phyloP scores from a whole-genome alignment of 305 asterid species.

The Plantago lanceolata region DNA sequence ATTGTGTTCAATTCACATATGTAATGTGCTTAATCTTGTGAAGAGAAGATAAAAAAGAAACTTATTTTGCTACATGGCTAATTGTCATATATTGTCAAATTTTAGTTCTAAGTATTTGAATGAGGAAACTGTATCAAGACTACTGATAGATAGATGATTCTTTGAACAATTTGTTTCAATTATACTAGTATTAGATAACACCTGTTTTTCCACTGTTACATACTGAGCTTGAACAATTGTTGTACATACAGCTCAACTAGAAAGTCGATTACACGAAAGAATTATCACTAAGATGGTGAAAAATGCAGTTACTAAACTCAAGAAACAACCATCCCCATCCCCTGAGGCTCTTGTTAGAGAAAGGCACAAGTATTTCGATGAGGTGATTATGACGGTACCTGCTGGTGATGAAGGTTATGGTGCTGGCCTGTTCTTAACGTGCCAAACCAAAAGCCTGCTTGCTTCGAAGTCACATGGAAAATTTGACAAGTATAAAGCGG shows the following conservation, averaged over 20 bases:
- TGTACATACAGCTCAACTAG: conserved; percentile 18
- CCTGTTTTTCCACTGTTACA: conserved; percentile 6
- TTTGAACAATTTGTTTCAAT: too few relatives aligned
- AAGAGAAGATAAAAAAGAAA: background rate
- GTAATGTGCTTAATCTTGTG: conserved; percentile 5
- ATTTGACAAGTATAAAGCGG: conserved; percentile 47
- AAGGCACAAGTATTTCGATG: conserved; percentile 79
- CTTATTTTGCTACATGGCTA: too few relatives aligned
- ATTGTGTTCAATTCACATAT: background rate
- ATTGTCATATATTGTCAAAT: too few relatives aligned
- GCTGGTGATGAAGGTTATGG: conserved; percentile 97
- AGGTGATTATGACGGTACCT: conserved; percentile 69
- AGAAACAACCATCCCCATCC: conserved; percentile 45
- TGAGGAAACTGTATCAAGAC: too few relatives aligned
- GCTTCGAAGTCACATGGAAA: conserved; percentile 51
- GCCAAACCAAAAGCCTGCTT: conserved; percentile 45
- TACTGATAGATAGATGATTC: too few relatives aligned
- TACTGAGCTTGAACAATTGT: background rate
- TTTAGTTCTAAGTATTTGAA: too few relatives aligned
- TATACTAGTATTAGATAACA: background rate
- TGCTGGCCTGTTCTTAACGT: conserved; percentile 52
- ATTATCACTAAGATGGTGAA: conserved; percentile 19
- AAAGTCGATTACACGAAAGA: conserved; percentile 18
- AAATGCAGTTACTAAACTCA: conserved; percentile 44
- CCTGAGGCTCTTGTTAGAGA: conserved; percentile 53